Conservation (phyloP, 495 filamentous ascomycete genomes). For the Hypoxylon subgilvum region DNA sequence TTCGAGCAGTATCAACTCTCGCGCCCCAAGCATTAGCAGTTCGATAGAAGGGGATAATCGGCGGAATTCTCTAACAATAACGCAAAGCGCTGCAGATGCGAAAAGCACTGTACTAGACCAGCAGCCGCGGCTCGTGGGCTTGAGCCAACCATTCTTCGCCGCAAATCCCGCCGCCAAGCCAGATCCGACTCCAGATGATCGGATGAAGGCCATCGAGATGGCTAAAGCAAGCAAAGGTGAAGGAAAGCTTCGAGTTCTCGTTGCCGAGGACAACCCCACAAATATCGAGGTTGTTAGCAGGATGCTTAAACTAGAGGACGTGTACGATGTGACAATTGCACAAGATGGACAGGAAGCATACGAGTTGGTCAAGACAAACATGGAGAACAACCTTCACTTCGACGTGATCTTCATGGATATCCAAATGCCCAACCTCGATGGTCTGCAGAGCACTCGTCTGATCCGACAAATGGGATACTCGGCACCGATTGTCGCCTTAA, state of each 20-base stretch:
- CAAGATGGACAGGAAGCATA: conserved; percentile 90
- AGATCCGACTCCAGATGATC: conserved; percentile 43
- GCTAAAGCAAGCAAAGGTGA: conserved; percentile 61
- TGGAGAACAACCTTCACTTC: conserved; percentile 73
- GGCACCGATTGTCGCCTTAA: conserved; percentile 88
- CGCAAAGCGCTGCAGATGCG: conserved; percentile 41
- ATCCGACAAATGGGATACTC: conserved; percentile 87
- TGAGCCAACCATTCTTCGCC: conserved; percentile 87
- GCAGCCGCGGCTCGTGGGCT: conserved; percentile 79
- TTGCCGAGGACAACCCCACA: conserved; percentile 93
- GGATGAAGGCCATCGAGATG: conserved; percentile 53
- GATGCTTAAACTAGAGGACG: conserved; percentile 62
- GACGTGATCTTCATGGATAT: conserved; percentile 95
- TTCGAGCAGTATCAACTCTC: conserved; percentile 64
- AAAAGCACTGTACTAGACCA: conserved; percentile 50
- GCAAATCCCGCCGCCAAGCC: conserved; percentile 50
- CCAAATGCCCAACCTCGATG: conserved; percentile 92
- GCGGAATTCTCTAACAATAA: conserved; percentile 36
- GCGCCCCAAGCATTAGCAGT: conserved; percentile 74
- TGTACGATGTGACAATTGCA: conserved; percentile 76
- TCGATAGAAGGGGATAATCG: conserved; percentile 71
- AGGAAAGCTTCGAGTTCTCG: conserved; percentile 78
- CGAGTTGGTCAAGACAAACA: conserved; percentile 80
- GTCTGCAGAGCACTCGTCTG: conserved; percentile 82
- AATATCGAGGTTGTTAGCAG: conserved; percentile 86